Percentiles rank a stretch among this genome's conserved stretches.
Evolutionary conservation across 768 basidiomycete genomes (phyloP).

Genomic region (Leccinum subgranulosum): DNA sequence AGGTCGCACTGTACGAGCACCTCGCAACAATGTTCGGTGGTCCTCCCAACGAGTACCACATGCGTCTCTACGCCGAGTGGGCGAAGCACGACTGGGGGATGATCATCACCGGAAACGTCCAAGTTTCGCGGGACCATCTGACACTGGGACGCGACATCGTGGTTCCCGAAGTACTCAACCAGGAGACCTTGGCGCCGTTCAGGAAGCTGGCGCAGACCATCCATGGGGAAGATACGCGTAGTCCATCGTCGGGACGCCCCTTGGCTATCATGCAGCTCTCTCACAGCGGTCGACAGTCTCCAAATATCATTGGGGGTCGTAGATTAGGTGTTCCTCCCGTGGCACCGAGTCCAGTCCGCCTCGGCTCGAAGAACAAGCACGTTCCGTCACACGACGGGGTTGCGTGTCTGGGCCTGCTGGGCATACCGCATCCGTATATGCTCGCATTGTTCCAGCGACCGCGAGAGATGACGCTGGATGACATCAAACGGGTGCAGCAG

Average conservation of each 20-base stretch:
- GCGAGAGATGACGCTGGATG: slow-evolving; percentile 49
- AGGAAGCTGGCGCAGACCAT: slow-evolving; percentile 47
- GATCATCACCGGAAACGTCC: slow-evolving; percentile 83
- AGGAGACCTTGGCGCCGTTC: slow-evolving; percentile 49
- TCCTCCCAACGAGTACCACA: slow-evolving; percentile 63
- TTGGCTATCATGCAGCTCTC: slow-evolving; percentile 80
- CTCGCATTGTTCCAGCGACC: slow-evolving; percentile 62
- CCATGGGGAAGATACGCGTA: slow-evolving; percentile 31
- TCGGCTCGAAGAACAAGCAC: slow-evolving; percentile 35
- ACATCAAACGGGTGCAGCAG: slow-evolving; percentile 59
- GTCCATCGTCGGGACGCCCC: slow-evolving; percentile 4
- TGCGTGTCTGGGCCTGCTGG: slow-evolving; percentile 2
- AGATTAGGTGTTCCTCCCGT: slow-evolving; percentile 54
- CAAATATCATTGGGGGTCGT: slow-evolving; percentile 70
- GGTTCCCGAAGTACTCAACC: slow-evolving; percentile 45
- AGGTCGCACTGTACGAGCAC: slow-evolving; percentile 94
- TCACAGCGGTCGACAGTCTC: slow-evolving; percentile 81
- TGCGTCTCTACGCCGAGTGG: slow-evolving; percentile 72
- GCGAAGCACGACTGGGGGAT: slow-evolving; percentile 79
- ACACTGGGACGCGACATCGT: slow-evolving; percentile 69
- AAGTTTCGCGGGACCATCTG: slow-evolving; percentile 61
- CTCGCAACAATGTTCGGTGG: slow-evolving; percentile 65
- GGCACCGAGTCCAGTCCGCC: slow-evolving; percentile 63
- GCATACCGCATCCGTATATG: slow-evolving; percentile 27
- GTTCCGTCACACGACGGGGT: slow-evolving; percentile 5